Evolutionary conservation across 495 filamentous ascomycete genomes (phyloP).

Genomic region (Terfezia boudieri): DNA sequence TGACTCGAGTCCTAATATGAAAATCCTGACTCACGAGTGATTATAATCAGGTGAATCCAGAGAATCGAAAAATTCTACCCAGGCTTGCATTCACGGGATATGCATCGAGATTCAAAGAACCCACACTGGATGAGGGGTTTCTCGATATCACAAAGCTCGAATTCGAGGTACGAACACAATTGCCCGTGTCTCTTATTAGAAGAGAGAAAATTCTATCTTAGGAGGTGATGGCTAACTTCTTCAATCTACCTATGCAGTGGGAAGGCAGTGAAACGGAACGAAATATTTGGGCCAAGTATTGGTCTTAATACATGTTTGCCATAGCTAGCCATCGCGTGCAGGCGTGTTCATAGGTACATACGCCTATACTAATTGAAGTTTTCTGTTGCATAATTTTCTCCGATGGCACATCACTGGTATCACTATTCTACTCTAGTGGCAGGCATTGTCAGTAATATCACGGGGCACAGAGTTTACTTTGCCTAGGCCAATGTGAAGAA

Average conservation of each 20-base stretch:
- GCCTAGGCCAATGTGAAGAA: no score
- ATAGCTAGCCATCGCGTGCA: no score
- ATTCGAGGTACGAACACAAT: conserved; percentile 26
- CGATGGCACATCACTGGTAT: no score
- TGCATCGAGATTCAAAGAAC: conserved; percentile 43
- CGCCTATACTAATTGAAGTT: no score
- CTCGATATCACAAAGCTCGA: conserved; percentile 42
- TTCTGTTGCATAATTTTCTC: no score
- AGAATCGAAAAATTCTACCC: conserved; percentile 50
- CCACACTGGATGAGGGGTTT: conserved; percentile 58
- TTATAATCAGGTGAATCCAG: conserved; percentile 46
- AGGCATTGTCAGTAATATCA: no score
- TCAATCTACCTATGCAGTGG: conserved; percentile 23
- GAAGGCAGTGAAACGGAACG: conserved; percentile 32
- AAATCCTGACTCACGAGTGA: neutral
- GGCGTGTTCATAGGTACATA: no score
- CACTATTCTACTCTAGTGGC: no score
- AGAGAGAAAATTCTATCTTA: neutral
- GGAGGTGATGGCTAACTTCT: conserved; percentile 5
- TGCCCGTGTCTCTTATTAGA: neutral
- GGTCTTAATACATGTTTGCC: conserved; percentile 20
- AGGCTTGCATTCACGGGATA: conserved; percentile 61
- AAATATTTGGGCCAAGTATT: conserved; percentile 46
- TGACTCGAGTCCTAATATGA: no score
- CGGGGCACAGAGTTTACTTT: no score